Evolutionary conservation across 2,329 filamentous ascomycete species (phyloP).

Genomic region (Cordyceps cicadae): DNA sequence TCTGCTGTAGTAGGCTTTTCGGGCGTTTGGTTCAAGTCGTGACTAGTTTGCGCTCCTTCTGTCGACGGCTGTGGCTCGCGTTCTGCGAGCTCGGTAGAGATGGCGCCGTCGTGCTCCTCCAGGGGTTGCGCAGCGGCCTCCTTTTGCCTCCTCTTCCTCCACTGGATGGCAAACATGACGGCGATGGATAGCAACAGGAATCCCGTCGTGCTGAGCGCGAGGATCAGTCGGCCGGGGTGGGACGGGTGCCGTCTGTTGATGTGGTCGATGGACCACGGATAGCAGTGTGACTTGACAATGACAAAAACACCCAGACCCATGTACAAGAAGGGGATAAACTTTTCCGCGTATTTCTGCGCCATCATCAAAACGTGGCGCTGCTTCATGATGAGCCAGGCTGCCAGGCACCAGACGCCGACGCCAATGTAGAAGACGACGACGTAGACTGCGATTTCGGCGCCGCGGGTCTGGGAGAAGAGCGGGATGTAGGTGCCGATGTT

Average conservation of each 20-base stretch:
- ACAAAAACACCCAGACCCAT: slow-evolving; percentile 26
- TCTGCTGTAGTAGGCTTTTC: background rate
- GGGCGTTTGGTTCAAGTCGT: background rate
- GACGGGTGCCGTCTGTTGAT: slow-evolving; percentile 18
- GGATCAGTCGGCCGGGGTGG: slow-evolving; percentile 11
- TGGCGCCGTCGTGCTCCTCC: background rate
- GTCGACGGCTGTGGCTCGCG: background rate
- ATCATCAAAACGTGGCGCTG: slow-evolving; percentile 22
- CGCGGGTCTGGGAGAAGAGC: slow-evolving; percentile 24
- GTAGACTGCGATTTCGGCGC: slow-evolving; percentile 26
- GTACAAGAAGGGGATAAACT: slow-evolving; percentile 24
- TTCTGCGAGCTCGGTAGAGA: background rate
- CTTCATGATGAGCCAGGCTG: slow-evolving; percentile 23
- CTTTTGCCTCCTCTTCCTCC: slow-evolving; percentile 6
- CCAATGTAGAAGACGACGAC: slow-evolving; percentile 25
- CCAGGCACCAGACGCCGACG: slow-evolving; percentile 24
- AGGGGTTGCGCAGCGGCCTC: background rate
- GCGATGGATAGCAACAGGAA: slow-evolving; percentile 12
- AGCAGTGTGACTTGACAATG: slow-evolving; percentile 24
- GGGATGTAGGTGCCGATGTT: slow-evolving; percentile 29
- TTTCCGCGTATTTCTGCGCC: slow-evolving; percentile 19
- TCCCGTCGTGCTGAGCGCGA: slow-evolving; percentile 14
- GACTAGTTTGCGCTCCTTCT: background rate
- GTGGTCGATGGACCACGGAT: slow-evolving; percentile 25
- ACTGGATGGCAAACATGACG: slow-evolving; percentile 10